Percentiles rank a stretch among this genome's conserved stretches.
phyloP scores from a whole-genome alignment of 2,329 filamentous ascomycete species.

The Rutstroemia sp. region DNA sequence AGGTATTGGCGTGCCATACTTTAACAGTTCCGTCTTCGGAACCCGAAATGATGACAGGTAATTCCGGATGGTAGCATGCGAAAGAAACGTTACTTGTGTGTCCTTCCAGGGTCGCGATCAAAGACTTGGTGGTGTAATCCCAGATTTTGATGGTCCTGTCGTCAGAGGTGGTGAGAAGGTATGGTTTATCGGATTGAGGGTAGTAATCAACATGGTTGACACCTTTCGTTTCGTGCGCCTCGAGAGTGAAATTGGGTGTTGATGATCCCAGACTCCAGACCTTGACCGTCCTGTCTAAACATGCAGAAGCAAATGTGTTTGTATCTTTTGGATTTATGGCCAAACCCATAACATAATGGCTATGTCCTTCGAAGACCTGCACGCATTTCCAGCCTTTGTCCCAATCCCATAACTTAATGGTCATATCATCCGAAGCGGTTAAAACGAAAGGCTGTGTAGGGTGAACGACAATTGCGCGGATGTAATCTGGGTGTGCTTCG shows the following conservation, averaged over 20 bases:
- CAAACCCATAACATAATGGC: constrained; percentile 93
- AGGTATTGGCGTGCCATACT: constrained; percentile 98
- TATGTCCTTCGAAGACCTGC: constrained; percentile 92
- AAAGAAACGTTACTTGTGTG: constrained; percentile 98
- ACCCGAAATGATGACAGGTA: constrained; percentile 94
- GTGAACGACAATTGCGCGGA: constrained; percentile 92
- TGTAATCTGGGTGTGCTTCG: constrained; percentile 97
- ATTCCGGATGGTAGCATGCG: constrained; percentile 92
- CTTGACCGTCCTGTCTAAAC: constrained; percentile 93
- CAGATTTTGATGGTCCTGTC: constrained; percentile 96
- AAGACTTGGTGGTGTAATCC: constrained; percentile 97
- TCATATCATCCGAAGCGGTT: constrained; percentile 97
- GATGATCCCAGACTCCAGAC: constrained; percentile 94
- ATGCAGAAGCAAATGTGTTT: constrained; percentile 87
- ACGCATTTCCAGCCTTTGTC: constrained; percentile 95
- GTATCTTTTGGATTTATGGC: constrained; percentile 97
- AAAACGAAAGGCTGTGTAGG: constrained; percentile 92
- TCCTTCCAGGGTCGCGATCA: constrained; percentile 93
- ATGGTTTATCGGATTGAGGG: constrained; percentile 67
- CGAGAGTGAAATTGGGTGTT: constrained; percentile 93
- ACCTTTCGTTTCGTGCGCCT: constrained; percentile 94
- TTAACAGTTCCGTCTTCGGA: constrained; percentile 97
- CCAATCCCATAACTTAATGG: constrained; percentile 98
- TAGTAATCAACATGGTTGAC: constrained; percentile 97
- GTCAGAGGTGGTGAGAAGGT: constrained; percentile 93